phyloP scores from a whole-genome alignment of 2,329 filamentous ascomycete species.

The Zymoseptoria ardabiliae region DNA sequence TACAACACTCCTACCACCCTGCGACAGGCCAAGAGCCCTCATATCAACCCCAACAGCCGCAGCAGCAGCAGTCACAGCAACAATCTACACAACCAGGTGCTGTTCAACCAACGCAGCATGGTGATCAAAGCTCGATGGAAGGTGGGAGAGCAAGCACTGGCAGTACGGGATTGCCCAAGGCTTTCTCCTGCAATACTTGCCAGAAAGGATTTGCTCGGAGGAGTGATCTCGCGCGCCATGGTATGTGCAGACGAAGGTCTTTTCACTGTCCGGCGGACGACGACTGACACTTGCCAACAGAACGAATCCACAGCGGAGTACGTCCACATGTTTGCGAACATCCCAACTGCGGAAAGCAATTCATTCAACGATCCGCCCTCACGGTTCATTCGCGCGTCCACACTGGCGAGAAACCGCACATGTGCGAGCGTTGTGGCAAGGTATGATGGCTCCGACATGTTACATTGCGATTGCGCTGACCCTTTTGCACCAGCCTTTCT shows the following conservation, averaged over 20 bases:
- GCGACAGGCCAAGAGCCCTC: constrained; percentile 39
- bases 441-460: constrained; percentile 46
- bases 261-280: constrained; percentile 1
- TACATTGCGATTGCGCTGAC: constrained; percentile 20
- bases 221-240: constrained; percentile 89
- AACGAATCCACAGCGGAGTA: constrained; percentile 89
- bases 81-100: constrained; percentile 27
- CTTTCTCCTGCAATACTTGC: constrained; percentile 84
- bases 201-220: constrained; percentile 85
- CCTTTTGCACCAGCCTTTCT: constrained; percentile 63
- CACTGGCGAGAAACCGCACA: constrained; percentile 96
- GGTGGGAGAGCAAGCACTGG: constrained; percentile 32
- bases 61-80: constrained; percentile 36
- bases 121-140: constrained; percentile 31
- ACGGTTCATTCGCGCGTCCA: constrained; percentile 94
- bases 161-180: constrained; percentile 55
- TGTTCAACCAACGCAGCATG: constrained; percentile 27
- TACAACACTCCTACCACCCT: constrained; percentile 49
- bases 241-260: constrained; percentile 47
- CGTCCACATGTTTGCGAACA: constrained; percentile 89
- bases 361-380: constrained; percentile 91
- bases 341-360: constrained; percentile 84
- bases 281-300: constrained; percentile 42
- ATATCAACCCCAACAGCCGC: constrained; percentile 37
- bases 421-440: constrained; percentile 95